Base-by-base conservation (phyloP, 2,329 filamentous ascomycete genomes). In the Microdochium bolleyi region DNA sequence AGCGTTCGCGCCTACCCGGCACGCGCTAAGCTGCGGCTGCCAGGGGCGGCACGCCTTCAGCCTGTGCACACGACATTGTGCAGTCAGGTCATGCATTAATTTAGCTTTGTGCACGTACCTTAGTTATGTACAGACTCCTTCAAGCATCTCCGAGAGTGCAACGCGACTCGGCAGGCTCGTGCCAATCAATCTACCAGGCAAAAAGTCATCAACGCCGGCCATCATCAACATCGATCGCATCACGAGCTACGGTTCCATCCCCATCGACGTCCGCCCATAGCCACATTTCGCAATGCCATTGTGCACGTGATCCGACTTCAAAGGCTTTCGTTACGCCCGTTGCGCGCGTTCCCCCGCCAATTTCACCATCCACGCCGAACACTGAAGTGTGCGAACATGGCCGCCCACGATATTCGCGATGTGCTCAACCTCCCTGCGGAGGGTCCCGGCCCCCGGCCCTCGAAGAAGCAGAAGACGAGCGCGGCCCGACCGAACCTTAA, bases 351-450 rank as follows among this genome's bases (percentile, higher is more conserved):
- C 5, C 11, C 27, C 11, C 11, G 27, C 11, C 27, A 7, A 46
- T 19, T 11, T 19, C 41, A 46, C 22, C 41, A 10, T 10, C 41
- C 3, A 19, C 16, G 19, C n/a, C 41, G 19, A 7, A 13, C 16
- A 22, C 13, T 7, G 16, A 46, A 58, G 55, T 54, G 60, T 53
- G 58, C 58, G 63, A 75, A 62, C 58, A 89, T 89, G 85, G 78
- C 85, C 56, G 86, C 86, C 57, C 81, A 84, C 68, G 90, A 95
- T 77, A 83, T 95, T 61, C 89, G 88, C 73, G 90, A 95, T 68
- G 89, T 95, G 66, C 83, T 95, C 64, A 89, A 92, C 69, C 77
- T 95, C 66, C 85, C 86, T 50, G 74, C 83, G 60, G 85, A 84
- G 30, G 71, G 74, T 55, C 62, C 73, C 50, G 73, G 70, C 51